Evolutionary conservation across 345 rosid genomes (phyloP).

Genomic region (Euphorbia pulcherrima): DNA sequence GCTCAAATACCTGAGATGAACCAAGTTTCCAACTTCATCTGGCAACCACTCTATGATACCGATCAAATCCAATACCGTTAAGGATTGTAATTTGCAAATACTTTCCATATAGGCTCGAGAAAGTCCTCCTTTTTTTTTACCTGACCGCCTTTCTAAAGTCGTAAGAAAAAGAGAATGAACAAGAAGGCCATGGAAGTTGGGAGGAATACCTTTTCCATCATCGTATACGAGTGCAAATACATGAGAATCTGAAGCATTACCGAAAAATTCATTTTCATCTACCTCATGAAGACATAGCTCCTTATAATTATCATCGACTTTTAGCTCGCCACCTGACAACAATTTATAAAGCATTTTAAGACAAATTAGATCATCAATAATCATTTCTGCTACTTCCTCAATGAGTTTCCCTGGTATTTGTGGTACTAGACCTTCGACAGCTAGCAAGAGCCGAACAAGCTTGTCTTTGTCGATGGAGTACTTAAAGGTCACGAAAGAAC

Average conservation of each 20-base stretch:
- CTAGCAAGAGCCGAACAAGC: too few species aligned
- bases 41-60: background rate
- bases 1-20: background rate
- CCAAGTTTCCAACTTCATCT: background rate
- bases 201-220: background rate
- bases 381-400: background rate
- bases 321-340: background rate
- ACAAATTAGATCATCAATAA: background rate
- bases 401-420: background rate
- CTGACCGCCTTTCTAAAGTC: background rate
- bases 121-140: background rate
- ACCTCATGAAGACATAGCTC: background rate
- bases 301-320: background rate
- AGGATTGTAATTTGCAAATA: background rate
- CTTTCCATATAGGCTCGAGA: slow-evolving; percentile 1
- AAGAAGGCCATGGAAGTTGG: background rate
- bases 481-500: background rate
- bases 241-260: background rate
- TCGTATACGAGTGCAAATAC: background rate
- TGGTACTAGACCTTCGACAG: too few species aligned
- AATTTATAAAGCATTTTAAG: background rate
- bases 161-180: background rate
- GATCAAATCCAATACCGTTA: background rate
- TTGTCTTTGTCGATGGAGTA: background rate
- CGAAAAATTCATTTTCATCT: background rate